Conservation (phyloP, 2,329 filamentous ascomycete species). For the Penicillium sp. region DNA sequence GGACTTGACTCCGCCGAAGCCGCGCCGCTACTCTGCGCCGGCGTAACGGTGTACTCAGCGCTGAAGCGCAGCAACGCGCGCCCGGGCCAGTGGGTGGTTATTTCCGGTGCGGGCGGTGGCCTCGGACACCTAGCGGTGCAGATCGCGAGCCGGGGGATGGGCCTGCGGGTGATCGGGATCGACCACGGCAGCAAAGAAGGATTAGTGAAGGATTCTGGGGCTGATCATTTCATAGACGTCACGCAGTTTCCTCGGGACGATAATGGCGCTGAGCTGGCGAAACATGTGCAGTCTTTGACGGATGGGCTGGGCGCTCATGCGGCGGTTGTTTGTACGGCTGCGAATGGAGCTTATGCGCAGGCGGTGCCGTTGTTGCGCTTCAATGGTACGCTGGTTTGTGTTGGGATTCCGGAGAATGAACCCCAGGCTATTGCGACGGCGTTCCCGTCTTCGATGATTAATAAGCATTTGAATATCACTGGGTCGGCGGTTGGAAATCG, state of each 20-base stretch:
- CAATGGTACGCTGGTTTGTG: conserved; percentile 52
- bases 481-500: conserved; percentile 53
- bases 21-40: conserved; percentile 67
- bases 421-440: conserved; percentile 47
- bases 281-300: conserved; percentile 57
- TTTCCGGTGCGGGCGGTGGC: conserved; percentile 62
- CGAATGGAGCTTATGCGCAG: conserved; percentile 52
- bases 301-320: conserved; percentile 50
- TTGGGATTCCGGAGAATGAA: conserved; percentile 51
- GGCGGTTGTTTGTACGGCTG: conserved; percentile 57
- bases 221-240: conserved; percentile 65
- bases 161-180: conserved; percentile 63
- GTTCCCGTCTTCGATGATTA: conserved; percentile 43
- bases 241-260: conserved; percentile 50
- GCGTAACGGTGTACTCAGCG: conserved; percentile 66
- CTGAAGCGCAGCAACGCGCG: conserved; percentile 61
- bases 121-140: conserved; percentile 66
- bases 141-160: conserved; percentile 60
- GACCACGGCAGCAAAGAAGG: conserved; percentile 63
- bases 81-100: conserved; percentile 60
- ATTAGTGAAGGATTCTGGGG: conserved; percentile 59
- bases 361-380: conserved; percentile 49
- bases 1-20: conserved; percentile 58
- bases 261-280: conserved; percentile 49
- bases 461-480: conserved; percentile 46